Conservation (phyloP, 345 rosid genomes). For the Eucalyptus tenuipes region DNA sequence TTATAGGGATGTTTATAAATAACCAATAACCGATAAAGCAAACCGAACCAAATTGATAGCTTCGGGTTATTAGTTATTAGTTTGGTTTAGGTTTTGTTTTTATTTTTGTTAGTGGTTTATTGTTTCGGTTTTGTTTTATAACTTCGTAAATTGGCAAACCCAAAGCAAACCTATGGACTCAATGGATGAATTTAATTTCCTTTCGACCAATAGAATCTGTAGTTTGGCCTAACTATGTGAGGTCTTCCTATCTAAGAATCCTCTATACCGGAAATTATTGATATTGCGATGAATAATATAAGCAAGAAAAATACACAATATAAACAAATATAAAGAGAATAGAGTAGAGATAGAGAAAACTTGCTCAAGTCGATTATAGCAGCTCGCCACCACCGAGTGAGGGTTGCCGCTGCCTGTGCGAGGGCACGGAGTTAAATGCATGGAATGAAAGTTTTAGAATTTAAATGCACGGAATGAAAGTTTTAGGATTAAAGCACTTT, state of each 20-base stretch:
- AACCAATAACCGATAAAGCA: fast-evolving
- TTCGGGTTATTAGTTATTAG: too few relatives aligned
- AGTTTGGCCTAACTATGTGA: too few relatives aligned
- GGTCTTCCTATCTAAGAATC: too few relatives aligned
- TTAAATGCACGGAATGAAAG: background rate
- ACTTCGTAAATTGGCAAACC: background rate
- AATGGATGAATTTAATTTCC: background rate
- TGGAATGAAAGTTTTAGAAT: too few relatives aligned
- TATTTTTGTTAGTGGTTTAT: background rate
- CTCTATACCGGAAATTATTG: too few relatives aligned
- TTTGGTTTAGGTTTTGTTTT: background rate
- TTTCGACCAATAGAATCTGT: too few relatives aligned
- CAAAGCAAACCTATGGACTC: background rate
- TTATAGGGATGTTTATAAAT: background rate
- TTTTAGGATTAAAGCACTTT: background rate
- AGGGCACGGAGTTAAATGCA: too few relatives aligned
- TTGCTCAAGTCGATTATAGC: background rate
- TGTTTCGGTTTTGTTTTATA: background rate
- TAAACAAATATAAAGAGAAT: background rate
- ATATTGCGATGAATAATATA: background rate
- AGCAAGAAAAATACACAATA: background rate
- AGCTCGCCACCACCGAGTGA: fast-evolving
- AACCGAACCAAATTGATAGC: background rate
- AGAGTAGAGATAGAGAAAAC: background rate
- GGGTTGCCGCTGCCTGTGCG: background rate